phyloP scores from a whole-genome alignment of 2,329 filamentous ascomycete species.

The Helicocarpus griseus region DNA sequence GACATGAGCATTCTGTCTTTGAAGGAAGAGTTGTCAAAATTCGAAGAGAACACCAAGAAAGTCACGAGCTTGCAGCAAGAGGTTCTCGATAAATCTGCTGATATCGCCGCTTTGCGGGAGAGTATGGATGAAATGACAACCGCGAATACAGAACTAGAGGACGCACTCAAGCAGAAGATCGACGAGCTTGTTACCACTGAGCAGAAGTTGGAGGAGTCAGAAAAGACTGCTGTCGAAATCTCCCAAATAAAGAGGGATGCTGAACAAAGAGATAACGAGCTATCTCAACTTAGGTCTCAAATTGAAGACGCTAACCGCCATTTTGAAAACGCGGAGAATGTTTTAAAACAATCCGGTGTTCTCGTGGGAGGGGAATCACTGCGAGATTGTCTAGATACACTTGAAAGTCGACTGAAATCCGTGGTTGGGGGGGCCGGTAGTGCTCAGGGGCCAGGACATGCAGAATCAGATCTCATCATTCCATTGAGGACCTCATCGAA shows the following conservation, averaged over 20 bases:
- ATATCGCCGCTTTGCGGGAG: conserved; percentile 15
- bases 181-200: conserved; percentile 4
- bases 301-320: neutral
- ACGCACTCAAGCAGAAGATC: neutral
- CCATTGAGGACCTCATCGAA: neutral
- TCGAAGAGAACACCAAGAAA: conserved; percentile 19
- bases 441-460: neutral
- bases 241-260: neutral
- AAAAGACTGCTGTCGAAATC: neutral
- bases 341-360: conserved; percentile 13
- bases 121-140: conserved; percentile 22
- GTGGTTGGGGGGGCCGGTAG: neutral
- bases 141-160: conserved; percentile 12
- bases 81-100: conserved; percentile 12
- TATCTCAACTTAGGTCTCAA: neutral
- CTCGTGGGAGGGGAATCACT: conserved; percentile 13
- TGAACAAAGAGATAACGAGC: neutral
- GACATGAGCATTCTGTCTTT: conserved; percentile 21
- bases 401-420: conserved; percentile 14
- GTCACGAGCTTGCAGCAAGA: conserved; percentile 20
- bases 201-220: neutral
- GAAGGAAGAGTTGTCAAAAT: conserved; percentile 16
- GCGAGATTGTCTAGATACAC: conserved; percentile 12
- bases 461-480: neutral
- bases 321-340: conserved; percentile 12